Percentiles rank a stretch among this genome's conserved stretches.
These are phyloP conservation scores for Solanum dulcamara DNA, from an alignment of 257 asterid species.

Conservation along the genomic window DNA sequence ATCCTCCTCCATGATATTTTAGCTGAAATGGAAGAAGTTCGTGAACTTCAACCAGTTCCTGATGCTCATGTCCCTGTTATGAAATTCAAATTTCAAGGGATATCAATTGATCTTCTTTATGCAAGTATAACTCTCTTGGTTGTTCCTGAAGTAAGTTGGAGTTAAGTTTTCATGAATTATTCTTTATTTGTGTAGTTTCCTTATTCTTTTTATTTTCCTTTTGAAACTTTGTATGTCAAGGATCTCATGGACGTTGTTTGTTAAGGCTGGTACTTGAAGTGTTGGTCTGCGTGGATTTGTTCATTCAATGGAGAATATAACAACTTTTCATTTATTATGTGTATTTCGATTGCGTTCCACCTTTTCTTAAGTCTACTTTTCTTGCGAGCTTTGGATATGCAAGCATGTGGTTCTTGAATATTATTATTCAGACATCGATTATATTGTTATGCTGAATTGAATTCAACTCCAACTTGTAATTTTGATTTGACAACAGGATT, in stretches of 20 bases:
- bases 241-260: neutral
- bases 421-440: neutral
- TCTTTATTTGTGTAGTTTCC: neutral
- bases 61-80: constrained; percentile 33
- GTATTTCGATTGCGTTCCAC: neutral
- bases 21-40: constrained; percentile 25
- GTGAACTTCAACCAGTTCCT: constrained; percentile 27
- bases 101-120: constrained; percentile 26
- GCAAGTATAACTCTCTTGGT: constrained; percentile 21
- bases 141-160: constrained; percentile 24
- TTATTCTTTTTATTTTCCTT: neutral
- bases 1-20: constrained; percentile 20
- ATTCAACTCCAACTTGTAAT: neutral
- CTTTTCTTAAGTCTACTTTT: neutral
- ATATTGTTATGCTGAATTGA: neutral
- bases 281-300: neutral
- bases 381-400: neutral
- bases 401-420: neutral
- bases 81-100: constrained; percentile 25
- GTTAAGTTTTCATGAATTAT: neutral
- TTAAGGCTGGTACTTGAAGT: neutral
- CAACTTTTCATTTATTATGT: neutral
- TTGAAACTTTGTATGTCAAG: neutral
- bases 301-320: neutral
- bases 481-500: constrained; percentile 1